A percentile compares a stretch with the other conserved stretches of the same genome.
Evolutionary conservation across 1,284 basidiomycete species (phyloP).

Genomic region (Coriolopsis trogii): DNA sequence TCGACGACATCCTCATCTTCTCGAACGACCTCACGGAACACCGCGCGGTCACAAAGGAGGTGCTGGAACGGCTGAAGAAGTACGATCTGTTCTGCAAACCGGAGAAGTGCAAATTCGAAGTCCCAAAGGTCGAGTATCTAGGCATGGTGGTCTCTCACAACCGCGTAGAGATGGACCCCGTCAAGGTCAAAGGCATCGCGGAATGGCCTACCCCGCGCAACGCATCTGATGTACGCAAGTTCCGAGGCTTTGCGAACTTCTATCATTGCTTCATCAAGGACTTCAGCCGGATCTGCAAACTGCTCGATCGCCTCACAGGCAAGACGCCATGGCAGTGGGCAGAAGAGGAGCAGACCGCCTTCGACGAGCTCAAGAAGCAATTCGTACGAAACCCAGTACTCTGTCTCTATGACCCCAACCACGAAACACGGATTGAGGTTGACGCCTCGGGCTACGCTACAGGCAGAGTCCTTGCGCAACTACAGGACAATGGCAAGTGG

Average conservation of each 20-base stretch:
- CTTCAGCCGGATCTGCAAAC: slow-evolving; percentile 36
- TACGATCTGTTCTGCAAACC: slow-evolving; percentile 21
- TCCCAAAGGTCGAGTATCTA: slow-evolving; percentile 17
- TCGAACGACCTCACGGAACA: slow-evolving; percentile 17
- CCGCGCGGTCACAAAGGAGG: slow-evolving; percentile 23
- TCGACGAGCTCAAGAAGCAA: neutral
- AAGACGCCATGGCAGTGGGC: slow-evolving; percentile 1
- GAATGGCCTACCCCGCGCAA: neutral
- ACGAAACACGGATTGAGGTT: no score
- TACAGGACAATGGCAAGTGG: no score
- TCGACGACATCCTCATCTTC: slow-evolving; percentile 31
- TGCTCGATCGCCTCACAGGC: slow-evolving; percentile 32
- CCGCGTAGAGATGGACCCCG: neutral
- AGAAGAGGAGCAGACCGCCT: neutral
- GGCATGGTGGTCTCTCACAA: slow-evolving; percentile 1
- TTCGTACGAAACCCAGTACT: no score
- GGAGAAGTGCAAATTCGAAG: slow-evolving; percentile 37
- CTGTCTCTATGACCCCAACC: no score
- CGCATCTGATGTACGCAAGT: slow-evolving; percentile 31
- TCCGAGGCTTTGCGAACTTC: slow-evolving; percentile 29
- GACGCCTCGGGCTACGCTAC: no score
- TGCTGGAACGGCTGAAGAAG: slow-evolving; percentile 33
- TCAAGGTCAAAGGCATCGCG: neutral
- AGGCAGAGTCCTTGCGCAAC: no score
- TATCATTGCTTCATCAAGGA: slow-evolving; percentile 45